These are phyloP conservation scores for Moricandia arvensis DNA, from an alignment of 345 rosid species.

Conservation along the genomic window DNA sequence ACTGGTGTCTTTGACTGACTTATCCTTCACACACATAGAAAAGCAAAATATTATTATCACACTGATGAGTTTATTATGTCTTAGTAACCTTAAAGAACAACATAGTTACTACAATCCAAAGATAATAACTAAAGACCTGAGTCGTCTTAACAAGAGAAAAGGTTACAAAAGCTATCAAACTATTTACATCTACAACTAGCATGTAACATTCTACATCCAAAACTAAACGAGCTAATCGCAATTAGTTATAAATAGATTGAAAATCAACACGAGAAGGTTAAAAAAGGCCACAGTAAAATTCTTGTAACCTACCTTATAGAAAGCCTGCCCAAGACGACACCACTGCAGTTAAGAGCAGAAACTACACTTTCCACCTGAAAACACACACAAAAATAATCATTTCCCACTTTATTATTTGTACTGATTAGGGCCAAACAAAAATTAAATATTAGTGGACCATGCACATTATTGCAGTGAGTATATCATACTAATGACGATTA, in stretches of 20 bases:
- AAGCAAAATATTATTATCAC: background rate
- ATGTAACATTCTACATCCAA: background rate
- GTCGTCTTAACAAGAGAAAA: background rate
- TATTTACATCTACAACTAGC: background rate
- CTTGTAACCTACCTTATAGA: constrained; percentile 55
- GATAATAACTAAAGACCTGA: background rate
- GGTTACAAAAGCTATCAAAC: background rate
- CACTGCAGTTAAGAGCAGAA: constrained; percentile 78
- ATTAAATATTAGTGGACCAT: background rate
- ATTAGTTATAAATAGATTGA: background rate
- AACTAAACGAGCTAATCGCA: background rate
- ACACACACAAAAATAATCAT: background rate
- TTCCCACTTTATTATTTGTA: background rate
- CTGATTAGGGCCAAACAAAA: background rate
- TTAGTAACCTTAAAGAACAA: background rate
- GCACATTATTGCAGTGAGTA: background rate
- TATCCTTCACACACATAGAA: background rate
- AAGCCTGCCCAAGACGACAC: constrained; percentile 66
- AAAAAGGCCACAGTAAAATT: background rate
- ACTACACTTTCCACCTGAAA: constrained; percentile 87
- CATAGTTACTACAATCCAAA: background rate
- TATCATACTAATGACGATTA: background rate
- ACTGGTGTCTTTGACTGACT: background rate
- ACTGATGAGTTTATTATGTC: background rate
- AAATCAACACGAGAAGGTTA: background rate